Percentiles rank a stretch among this genome's conserved stretches.
These are phyloP conservation scores for Magnaporthiopsis incrustans DNA, from an alignment of 2,329 filamentous ascomycete species.

Conservation along the genomic window DNA sequence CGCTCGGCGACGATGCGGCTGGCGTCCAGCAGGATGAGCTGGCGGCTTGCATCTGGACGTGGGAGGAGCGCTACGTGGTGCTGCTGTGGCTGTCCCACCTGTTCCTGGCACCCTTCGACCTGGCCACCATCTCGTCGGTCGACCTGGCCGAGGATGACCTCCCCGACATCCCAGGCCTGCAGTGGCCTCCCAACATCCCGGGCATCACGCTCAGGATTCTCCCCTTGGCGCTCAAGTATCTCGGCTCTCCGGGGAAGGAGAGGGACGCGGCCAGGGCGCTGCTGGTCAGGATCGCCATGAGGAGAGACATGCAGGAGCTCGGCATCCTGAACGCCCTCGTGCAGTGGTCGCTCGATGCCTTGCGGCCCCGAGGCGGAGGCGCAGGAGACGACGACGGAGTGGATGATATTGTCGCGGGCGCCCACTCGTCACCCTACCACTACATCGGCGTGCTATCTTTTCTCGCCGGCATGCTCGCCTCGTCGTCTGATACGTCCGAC, in stretches of 20 bases:
- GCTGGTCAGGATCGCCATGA: slow-evolving; percentile 71
- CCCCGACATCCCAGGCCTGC: slow-evolving; percentile 37
- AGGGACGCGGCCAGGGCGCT: slow-evolving; percentile 79
- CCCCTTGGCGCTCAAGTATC: slow-evolving; percentile 61
- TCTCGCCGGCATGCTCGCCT: slow-evolving; percentile 62
- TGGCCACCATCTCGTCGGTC: slow-evolving; percentile 70
- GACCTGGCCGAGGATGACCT: slow-evolving; percentile 34
- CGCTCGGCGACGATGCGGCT: neutral
- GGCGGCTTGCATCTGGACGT: slow-evolving; percentile 43
- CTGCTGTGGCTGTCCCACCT: slow-evolving; percentile 83
- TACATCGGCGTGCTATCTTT: slow-evolving; percentile 76
- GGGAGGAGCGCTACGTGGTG: slow-evolving; percentile 85
- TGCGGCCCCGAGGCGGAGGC: slow-evolving; percentile 34
- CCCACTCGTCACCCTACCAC: slow-evolving; percentile 53
- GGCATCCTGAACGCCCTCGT: slow-evolving; percentile 62
- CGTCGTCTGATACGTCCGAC: slow-evolving; percentile 65
- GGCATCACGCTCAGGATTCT: slow-evolving; percentile 64
- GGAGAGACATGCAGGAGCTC: slow-evolving; percentile 78
- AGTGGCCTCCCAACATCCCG: slow-evolving; percentile 52
- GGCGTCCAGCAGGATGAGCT: neutral
- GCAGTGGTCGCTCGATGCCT: slow-evolving; percentile 58
- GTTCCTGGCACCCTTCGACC: slow-evolving; percentile 79
- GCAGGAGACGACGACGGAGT: slow-evolving; percentile 21
- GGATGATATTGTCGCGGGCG: slow-evolving; percentile 16
- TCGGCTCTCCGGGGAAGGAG: slow-evolving; percentile 75